Conservation (phyloP, 2,329 filamentous ascomycete species). For the Aspergillus sclerotialis region DNA sequence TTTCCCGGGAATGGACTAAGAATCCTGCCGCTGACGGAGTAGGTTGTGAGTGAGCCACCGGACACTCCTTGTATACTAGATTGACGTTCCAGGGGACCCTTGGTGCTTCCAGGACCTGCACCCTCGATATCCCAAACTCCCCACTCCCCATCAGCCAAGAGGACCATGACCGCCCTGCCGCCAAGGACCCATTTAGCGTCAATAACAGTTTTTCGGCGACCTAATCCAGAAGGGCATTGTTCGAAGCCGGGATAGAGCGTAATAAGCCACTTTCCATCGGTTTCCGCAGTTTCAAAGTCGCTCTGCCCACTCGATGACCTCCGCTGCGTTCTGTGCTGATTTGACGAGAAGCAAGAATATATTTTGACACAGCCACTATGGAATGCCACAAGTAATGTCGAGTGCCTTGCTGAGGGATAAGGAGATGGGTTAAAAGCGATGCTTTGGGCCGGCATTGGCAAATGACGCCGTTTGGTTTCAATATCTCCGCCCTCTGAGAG, state of each 20-base stretch:
- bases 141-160: conserved; percentile 43
- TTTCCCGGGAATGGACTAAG: conserved; percentile 16
- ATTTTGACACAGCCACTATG: conserved; percentile 50
- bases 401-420: conserved; percentile 47
- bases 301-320: conserved; percentile 23
- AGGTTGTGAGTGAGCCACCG: conserved; percentile 34
- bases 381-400: conserved; percentile 50
- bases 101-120: conserved; percentile 33
- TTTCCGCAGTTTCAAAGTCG: conserved; percentile 25
- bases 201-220: conserved; percentile 36
- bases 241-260: conserved; percentile 38
- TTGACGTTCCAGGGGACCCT: conserved; percentile 33
- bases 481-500: conserved; percentile 32
- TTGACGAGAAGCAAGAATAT: conserved; percentile 46
- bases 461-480: conserved; percentile 39
- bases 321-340: conserved; percentile 16
- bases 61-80: conserved; percentile 32
- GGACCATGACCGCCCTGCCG: conserved; percentile 38
- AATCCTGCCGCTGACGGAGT: conserved; percentile 37
- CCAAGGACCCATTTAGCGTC: conserved; percentile 41
- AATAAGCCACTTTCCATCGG: conserved; percentile 37
- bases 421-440: conserved; percentile 49
- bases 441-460: conserved; percentile 44
- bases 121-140: conserved; percentile 45
- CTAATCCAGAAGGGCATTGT: conserved; percentile 18